Conservation (phyloP, 805 yeast species). For the Ogataea methanolica region DNA sequence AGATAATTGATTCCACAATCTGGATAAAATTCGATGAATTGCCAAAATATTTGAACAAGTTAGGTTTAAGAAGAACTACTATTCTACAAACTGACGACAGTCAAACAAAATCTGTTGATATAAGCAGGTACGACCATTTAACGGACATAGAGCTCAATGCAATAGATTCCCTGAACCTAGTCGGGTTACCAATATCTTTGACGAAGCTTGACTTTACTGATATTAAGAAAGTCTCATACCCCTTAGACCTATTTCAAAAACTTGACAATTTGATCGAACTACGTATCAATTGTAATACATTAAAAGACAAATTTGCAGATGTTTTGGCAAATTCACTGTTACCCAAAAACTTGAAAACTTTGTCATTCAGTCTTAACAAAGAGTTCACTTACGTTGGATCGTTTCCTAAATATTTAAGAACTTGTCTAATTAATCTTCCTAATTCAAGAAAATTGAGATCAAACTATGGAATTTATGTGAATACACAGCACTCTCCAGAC, state of each 20-base stretch:
- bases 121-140: neutral
- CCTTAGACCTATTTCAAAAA: neutral
- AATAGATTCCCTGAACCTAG: neutral
- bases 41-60: neutral
- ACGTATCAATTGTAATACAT: neutral
- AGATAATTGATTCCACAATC: neutral
- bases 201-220: neutral
- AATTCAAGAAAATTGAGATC: neutral
- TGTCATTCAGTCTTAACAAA: neutral
- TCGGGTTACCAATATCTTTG: neutral
- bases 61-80: neutral
- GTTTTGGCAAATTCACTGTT: neutral
- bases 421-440: constrained; percentile 1
- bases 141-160: neutral
- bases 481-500: neutral
- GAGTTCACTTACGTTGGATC: neutral
- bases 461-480: neutral
- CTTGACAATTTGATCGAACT: neutral
- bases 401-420: neutral
- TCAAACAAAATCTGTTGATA: neutral
- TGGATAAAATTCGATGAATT: neutral
- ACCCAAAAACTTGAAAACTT: neutral
- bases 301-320: neutral
- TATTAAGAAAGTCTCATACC: neutral
- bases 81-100: neutral